Percentiles rank a stretch among this genome's conserved stretches.
phyloP scores from a whole-genome alignment of 495 filamentous ascomycete species.

The Talaromyces stipitatus region DNA sequence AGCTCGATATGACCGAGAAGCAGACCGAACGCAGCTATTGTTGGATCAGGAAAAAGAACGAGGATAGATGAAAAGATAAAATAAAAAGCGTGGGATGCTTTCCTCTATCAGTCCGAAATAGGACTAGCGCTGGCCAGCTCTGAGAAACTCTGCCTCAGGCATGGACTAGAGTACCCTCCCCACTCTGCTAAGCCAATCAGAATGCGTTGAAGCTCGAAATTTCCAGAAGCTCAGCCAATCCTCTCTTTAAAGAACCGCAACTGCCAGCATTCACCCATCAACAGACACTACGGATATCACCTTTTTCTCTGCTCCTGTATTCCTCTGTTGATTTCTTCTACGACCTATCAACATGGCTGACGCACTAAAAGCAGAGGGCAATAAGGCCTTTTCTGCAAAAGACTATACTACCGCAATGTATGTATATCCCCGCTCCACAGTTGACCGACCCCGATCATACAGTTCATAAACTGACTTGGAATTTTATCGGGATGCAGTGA shows the following conservation, averaged over 20 bases:
- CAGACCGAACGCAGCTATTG: neutral
- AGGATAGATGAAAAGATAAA: neutral
- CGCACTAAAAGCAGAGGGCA: slow-evolving; percentile 87
- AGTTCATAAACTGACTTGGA: neutral
- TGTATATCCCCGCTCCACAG: slow-evolving; percentile 23
- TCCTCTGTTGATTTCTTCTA: neutral
- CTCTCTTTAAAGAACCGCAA: neutral
- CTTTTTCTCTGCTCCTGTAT: neutral
- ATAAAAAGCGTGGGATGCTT: neutral
- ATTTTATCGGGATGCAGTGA: slow-evolving; percentile 43
- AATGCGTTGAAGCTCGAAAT: slow-evolving; percentile 25
- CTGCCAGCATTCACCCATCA: neutral
- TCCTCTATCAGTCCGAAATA: neutral
- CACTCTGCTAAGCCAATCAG: neutral
- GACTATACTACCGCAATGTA: slow-evolving; percentile 95
- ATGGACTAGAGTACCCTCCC: neutral
- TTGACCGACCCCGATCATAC: neutral
- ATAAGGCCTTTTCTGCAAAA: slow-evolving; percentile 95
- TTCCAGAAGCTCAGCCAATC: slow-evolving; percentile 37
- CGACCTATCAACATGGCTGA: slow-evolving; percentile 38
- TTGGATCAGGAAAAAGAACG: neutral
- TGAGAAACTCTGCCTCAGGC: neutral
- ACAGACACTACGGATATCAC: neutral
- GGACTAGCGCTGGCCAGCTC: neutral
- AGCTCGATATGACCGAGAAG: neutral